These are phyloP conservation scores for Glycine tomentella DNA, from an alignment of 306 rosid genomes.

Conservation along the genomic window DNA sequence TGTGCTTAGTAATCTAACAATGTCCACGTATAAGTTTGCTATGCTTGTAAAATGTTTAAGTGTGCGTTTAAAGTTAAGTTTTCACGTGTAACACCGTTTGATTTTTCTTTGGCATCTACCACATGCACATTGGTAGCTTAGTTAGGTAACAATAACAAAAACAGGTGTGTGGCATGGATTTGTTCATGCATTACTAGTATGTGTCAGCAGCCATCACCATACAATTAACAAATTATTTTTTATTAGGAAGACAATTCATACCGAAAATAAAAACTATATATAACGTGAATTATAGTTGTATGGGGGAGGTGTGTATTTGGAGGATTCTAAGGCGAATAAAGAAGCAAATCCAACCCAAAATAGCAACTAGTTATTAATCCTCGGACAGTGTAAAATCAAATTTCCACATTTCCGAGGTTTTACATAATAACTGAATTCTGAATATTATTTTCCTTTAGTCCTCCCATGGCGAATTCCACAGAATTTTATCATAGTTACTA, in stretches of 20 bases:
- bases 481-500: not conserved
- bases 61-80: constrained; percentile 33
- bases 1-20: constrained; percentile 34
- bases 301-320: constrained; percentile 24
- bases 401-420: not conserved
- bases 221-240: constrained; percentile 24
- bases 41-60: constrained; percentile 19
- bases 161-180: constrained; percentile 65
- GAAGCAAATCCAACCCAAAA: constrained; percentile 34
- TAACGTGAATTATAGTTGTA: constrained; percentile 5
- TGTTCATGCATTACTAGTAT: constrained; percentile 31
- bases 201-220: constrained; percentile 39
- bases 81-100: constrained; percentile 48
- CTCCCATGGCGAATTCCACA: too few species aligned
- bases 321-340: constrained; percentile 46
- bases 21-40: constrained; percentile 21
- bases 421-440: constrained; percentile 2
- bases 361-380: constrained; percentile 35
- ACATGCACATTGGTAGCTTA: constrained; percentile 35
- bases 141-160: constrained; percentile 37
- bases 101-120: constrained; percentile 34
- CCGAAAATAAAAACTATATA: constrained; percentile 19
- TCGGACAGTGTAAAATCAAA: not conserved
- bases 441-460: not conserved
- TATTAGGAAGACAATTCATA: not conserved